phyloP scores from a whole-genome alignment of 306 rosid genomes.

The Trifolium fragiferum region DNA sequence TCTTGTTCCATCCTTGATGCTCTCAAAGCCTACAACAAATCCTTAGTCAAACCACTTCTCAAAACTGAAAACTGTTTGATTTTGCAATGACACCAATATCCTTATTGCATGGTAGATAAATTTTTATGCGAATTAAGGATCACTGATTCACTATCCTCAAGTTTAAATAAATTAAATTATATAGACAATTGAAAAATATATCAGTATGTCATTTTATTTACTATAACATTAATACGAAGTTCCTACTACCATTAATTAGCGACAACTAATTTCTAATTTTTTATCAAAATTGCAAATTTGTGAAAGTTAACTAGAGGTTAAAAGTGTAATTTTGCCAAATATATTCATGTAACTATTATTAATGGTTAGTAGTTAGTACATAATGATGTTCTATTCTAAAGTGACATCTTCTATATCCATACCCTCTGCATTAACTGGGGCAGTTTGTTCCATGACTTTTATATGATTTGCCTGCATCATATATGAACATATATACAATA shows the following conservation, averaged over 20 bases:
- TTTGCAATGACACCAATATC: conserved; percentile 37
- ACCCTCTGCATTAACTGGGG: conserved; percentile 48
- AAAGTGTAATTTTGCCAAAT: no score
- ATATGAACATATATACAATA: conserved; percentile 20
- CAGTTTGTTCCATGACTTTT: conserved; percentile 61
- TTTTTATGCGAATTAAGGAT: neutral
- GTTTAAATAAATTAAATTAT: neutral
- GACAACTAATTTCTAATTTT: no score
- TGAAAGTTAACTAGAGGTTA: no score
- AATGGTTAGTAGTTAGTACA: conserved; percentile 15
- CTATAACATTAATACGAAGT: no score
- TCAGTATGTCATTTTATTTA: no score
- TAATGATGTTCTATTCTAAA: conserved; percentile 27
- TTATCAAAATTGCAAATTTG: no score
- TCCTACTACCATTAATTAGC: no score
- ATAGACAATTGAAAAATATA: no score
- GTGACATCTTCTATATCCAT: conserved; percentile 27
- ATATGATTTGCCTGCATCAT: conserved; percentile 77
- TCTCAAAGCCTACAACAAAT: conserved; percentile 57
- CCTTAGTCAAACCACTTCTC: conserved; percentile 54
- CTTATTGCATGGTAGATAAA: conserved; percentile 33
- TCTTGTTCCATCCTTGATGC: conserved; percentile 61
- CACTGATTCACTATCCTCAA: neutral
- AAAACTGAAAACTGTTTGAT: conserved; percentile 37
- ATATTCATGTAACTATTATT: conserved; percentile 6